A percentile compares a stretch with the other conserved stretches of the same genome.
Evolutionary conservation across 2,329 filamentous ascomycete genomes (phyloP).

Genomic region (Aspergillus versicolor): DNA sequence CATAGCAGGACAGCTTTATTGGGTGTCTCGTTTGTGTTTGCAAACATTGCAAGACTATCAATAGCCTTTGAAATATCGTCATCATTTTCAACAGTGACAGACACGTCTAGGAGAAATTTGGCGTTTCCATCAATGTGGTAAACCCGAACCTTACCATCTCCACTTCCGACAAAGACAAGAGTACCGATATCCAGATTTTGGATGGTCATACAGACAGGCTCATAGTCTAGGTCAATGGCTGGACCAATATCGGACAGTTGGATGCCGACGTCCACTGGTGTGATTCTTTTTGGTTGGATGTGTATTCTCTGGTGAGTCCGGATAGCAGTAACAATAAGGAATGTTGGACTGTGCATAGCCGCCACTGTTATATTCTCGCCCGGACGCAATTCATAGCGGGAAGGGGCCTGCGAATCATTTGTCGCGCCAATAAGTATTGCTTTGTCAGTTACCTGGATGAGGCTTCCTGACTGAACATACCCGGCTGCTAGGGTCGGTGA

Average conservation of each 20-base stretch:
- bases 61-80: conserved; percentile 35
- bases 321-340: conserved; percentile 29
- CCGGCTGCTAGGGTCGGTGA: conserved; percentile 46
- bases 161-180: conserved; percentile 43
- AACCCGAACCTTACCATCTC: conserved; percentile 35
- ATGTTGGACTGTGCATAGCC: conserved; percentile 29
- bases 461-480: conserved; percentile 30
- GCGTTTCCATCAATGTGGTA: conserved; percentile 28
- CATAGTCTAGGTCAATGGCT: conserved; percentile 27
- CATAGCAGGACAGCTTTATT: conserved; percentile 38
- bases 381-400: conserved; percentile 22
- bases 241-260: conserved; percentile 24
- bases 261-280: conserved; percentile 14
- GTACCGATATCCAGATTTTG: conserved; percentile 25
- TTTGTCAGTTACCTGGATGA: conserved; percentile 45
- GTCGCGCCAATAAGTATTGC: conserved; percentile 34
- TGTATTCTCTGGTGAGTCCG: conserved; percentile 25
- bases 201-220: conserved; percentile 38
- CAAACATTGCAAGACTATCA: conserved; percentile 34
- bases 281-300: conserved; percentile 29
- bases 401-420: conserved; percentile 20
- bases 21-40: conserved; percentile 15
- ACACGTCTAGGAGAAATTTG: conserved; percentile 23
- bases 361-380: conserved; percentile 30
- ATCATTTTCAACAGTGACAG: conserved; percentile 21